Base-by-base conservation (phyloP, 2,329 filamentous ascomycete species). In the Acrocalymma vagum region DNA sequence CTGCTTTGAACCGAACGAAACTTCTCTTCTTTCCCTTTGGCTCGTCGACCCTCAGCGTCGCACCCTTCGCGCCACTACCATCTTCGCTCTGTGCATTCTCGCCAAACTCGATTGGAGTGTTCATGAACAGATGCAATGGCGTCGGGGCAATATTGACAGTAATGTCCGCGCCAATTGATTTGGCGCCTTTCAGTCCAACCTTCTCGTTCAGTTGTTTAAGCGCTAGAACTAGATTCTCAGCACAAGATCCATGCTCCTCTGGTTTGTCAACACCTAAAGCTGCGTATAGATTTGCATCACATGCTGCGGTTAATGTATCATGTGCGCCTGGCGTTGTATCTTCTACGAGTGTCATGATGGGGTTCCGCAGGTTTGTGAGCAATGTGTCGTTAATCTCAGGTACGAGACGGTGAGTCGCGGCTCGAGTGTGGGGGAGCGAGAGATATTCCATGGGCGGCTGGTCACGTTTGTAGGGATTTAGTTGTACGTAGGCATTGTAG, bases 171-270 rank as follows among this genome's bases (percentile, higher is more conserved):
- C 75, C 75, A 3, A 78, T 65, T 15, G 69, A 71, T 38, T 73
- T 73, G 1, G 72, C 62, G 11, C 74, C 75, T 40, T 75, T 74
- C 14, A 78, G 54, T 0, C 74, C 74, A 6, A 72, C 71, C 13
- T 67, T 66, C 45, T 74, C 71, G 54, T 78, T 77, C 22, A 77
- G 55, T 44, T 77, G 72, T 36, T 75, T 73, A 17, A 78, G 64
- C 6, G 75, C 75, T 5, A 77, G 67, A 1, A 77, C 74, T 4
- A 77, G 66, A 48, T 78, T 78, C 55, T 77, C 74, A 0, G 75
- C 74, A 53, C 75, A 78, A 21, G 64, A 70, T 16, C 74, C 74
- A 46, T 77, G 75, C 38, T 76, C 66, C 18, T 70, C 72, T 48
- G 73, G 74, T 25, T 72, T 67, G 4, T 73, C 63, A 13, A 75